These are phyloP conservation scores for Pholiota microspora DNA, from an alignment of 768 basidiomycete species.

Conservation along the genomic window DNA sequence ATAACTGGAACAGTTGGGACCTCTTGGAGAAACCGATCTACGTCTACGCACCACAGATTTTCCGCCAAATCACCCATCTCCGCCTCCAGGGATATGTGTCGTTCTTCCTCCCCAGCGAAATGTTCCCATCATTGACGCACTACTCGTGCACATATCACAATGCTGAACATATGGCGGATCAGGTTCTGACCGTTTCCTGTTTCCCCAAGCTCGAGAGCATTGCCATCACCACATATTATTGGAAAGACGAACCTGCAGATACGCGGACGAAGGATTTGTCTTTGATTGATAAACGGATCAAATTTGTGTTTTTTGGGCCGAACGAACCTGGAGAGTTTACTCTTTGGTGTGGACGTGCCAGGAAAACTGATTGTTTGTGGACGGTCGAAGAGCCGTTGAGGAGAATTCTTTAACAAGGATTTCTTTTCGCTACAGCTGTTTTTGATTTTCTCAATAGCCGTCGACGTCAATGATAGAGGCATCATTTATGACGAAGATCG, in stretches of 20 bases:
- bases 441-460: neutral
- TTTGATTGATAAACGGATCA: conserved; percentile 12
- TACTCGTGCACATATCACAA: conserved; percentile 10
- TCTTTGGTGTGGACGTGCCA: conserved; percentile 19
- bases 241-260: conserved; percentile 13
- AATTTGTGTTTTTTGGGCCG: conserved; percentile 14
- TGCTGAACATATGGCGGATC: neutral
- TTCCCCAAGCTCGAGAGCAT: conserved; percentile 15
- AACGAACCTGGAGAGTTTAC: conserved; percentile 15
- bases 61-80: conserved; percentile 20
- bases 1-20: neutral
- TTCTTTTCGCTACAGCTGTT: too few species aligned
- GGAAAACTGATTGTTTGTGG: conserved; percentile 15
- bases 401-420: conserved; percentile 6
- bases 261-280: conserved; percentile 7
- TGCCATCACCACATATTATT: conserved; percentile 19
- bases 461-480: neutral
- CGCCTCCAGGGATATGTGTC: conserved; percentile 17
- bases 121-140: conserved; percentile 19
- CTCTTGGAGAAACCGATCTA: neutral
- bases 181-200: neutral
- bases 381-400: conserved; percentile 1
- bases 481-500: too few species aligned
- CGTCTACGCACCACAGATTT: conserved; percentile 1
- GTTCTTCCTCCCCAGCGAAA: conserved; percentile 4